phyloP scores from a whole-genome alignment of 192 early-diverging fungal species.

The Coemansia sp. region DNA sequence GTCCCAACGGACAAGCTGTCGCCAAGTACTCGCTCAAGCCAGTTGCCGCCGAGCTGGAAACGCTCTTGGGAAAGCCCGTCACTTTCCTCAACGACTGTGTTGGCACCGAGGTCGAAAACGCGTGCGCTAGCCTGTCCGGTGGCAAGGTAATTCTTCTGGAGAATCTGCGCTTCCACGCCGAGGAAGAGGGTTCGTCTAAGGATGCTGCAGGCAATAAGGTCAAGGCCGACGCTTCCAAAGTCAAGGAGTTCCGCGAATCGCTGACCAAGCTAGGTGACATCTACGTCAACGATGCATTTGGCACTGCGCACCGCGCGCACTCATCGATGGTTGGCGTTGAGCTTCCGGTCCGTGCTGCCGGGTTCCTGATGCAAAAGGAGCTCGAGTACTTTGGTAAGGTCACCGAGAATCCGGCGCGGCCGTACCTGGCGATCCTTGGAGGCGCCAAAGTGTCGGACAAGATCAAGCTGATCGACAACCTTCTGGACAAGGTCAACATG shows the following conservation, averaged over 20 bases:
- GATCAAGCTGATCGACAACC: slow-evolving; percentile 97
- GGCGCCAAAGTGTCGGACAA: slow-evolving; percentile 99
- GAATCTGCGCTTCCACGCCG: slow-evolving; percentile 97
- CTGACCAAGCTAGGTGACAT: slow-evolving; percentile 92
- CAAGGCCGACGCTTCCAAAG: slow-evolving; percentile 80
- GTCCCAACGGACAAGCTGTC: slow-evolving; percentile 88
- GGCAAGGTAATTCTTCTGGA: slow-evolving; percentile 91
- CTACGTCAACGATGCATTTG: slow-evolving; percentile 99
- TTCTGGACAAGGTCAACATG: slow-evolving; percentile 90
- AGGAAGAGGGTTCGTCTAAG: slow-evolving; percentile 95
- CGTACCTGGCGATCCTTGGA: slow-evolving; percentile 96
- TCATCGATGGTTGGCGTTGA: slow-evolving; percentile 96
- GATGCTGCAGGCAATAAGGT: slow-evolving; percentile 86
- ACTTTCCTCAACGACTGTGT: slow-evolving; percentile 95
- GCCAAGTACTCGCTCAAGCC: slow-evolving; percentile 92
- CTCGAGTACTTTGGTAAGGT: slow-evolving; percentile 98
- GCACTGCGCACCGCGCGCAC: slow-evolving; percentile 98
- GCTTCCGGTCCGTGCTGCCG: slow-evolving; percentile 86
- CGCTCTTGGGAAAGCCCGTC: slow-evolving; percentile 77
- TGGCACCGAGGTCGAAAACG: slow-evolving; percentile 79
- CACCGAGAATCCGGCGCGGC: slow-evolving; percentile 86
- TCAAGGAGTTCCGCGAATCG: slow-evolving; percentile 87
- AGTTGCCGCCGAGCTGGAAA: slow-evolving; percentile 78
- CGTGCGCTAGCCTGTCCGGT: slow-evolving; percentile 65
- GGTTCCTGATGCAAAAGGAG: slow-evolving; percentile 98